Conservation (phyloP, 495 filamentous ascomycete species). For the Ramalina peruviana region DNA sequence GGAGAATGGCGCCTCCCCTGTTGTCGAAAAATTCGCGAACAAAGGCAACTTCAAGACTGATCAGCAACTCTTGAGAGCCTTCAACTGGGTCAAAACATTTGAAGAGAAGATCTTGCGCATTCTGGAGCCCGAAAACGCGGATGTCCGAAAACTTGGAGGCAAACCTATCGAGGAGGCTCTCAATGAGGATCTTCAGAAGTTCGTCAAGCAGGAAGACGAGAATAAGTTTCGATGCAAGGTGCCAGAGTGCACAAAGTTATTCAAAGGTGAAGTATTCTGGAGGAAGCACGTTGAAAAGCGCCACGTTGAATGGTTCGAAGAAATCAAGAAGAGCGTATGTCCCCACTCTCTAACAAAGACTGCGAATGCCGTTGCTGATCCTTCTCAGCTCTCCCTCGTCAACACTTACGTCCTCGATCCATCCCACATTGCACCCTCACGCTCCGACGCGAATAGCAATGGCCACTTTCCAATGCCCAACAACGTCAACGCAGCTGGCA, state of each 20-base stretch:
- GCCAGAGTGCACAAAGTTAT: slow-evolving; percentile 87
- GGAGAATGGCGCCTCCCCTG: slow-evolving; percentile 47
- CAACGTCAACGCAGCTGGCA: slow-evolving; percentile 60
- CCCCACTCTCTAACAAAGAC: background rate
- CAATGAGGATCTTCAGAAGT: slow-evolving; percentile 72
- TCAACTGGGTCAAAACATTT: slow-evolving; percentile 99
- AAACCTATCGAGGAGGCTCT: slow-evolving; percentile 74
- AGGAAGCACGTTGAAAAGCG: slow-evolving; percentile 96
- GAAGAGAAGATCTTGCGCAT: slow-evolving; percentile 92
- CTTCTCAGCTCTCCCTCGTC: slow-evolving; percentile 59
- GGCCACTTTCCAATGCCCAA: slow-evolving; percentile 80
- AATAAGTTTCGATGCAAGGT: slow-evolving; percentile 94
- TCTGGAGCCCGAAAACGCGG: slow-evolving; percentile 75
- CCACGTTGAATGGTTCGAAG: slow-evolving; percentile 75
- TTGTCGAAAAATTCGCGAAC: slow-evolving; percentile 52
- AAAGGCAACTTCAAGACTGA: slow-evolving; percentile 57
- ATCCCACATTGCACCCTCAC: slow-evolving; percentile 77
- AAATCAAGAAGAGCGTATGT: slow-evolving; percentile 69
- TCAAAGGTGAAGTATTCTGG: slow-evolving; percentile 96
- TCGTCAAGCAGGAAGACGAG: slow-evolving; percentile 93
- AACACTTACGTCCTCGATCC: slow-evolving; percentile 92
- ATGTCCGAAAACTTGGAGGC: slow-evolving; percentile 78
- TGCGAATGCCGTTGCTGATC: slow-evolving; percentile 10
- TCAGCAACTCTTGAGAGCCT: slow-evolving; percentile 82
- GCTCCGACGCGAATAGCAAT: slow-evolving; percentile 93